Evolutionary conservation across 2,329 filamentous ascomycete genomes (phyloP), one percentile per base, ranked within the genome.

Genomic region (Apiospora malaysiana): DNA sequence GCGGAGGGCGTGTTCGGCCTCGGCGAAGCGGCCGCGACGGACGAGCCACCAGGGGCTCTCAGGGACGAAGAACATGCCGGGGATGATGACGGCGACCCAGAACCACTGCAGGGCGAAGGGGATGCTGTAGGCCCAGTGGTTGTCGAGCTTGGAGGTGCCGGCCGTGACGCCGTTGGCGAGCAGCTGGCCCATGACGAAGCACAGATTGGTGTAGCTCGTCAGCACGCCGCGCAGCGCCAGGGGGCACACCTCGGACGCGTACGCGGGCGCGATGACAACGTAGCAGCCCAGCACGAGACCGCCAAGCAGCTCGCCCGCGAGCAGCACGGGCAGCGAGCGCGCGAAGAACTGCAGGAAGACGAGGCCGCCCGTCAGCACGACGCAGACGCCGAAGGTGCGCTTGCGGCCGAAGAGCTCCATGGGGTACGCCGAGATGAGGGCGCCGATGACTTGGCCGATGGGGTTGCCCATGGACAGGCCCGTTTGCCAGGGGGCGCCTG

Each of bases 301-400:
- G 32, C 87, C 86, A 0, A 92, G 82, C 2, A 92, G 81, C 81
- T 91, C 88, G 40, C 89, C 88, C 2, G 87, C 87, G n/a, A 90
- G 84, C 2, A 91, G 82, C 16, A 87, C 85, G 9, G 83, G 76
- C 16, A 90, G 82, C 0, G 85, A 87, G 2, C 85, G 84, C 16
- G 88, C 88, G 74, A 90, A 91, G 81, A 91, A 90, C 73, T 90
- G 88, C 70, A 91, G 85, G 77, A 90, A 91, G 71, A 91, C 85
- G 51, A 90, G 85, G 1, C 80, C 83, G 16, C 84, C 83, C 2
- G 86, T 87, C 71, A 85, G 76, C 12, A 78, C 70, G 32, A 86
- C 82, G 72, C 84, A 87, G 5, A 77, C 76, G 70, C 81, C 83
- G 51, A 86, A 84, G 0, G 85, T 86, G 75, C 77, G 76, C 71